Percentiles rank a stretch among this genome's conserved stretches.
These are phyloP conservation scores for Penicillium palitans DNA, from an alignment of 2,329 filamentous ascomycete genomes.

Conservation along the genomic window DNA sequence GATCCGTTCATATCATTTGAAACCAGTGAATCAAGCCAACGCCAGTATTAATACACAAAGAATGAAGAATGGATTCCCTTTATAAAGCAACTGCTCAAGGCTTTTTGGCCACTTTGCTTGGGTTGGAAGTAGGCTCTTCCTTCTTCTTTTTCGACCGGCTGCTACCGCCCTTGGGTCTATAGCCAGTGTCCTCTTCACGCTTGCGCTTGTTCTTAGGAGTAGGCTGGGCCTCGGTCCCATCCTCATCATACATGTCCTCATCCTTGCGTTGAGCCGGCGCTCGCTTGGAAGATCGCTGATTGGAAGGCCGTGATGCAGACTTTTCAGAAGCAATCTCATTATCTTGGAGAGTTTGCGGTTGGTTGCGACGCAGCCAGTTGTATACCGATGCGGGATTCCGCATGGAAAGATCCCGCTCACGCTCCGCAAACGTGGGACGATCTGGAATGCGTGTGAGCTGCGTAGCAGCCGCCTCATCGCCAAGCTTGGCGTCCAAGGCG, in stretches of 20 bases:
- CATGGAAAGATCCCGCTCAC: slow-evolving; percentile 57
- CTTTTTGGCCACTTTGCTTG: slow-evolving; percentile 37
- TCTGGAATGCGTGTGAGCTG: slow-evolving; percentile 49
- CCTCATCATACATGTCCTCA: slow-evolving; percentile 46
- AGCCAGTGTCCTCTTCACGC: slow-evolving; percentile 50
- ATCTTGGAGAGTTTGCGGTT: slow-evolving; percentile 79
- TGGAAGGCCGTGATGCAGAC: slow-evolving; percentile 41
- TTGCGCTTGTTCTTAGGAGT: slow-evolving; percentile 48
- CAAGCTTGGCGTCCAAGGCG: slow-evolving; percentile 44
- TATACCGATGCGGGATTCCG: slow-evolving; percentile 89
- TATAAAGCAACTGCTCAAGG: slow-evolving; percentile 13
- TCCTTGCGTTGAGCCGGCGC: slow-evolving; percentile 43
- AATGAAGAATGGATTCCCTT: background rate
- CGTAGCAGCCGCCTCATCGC: slow-evolving; percentile 50
- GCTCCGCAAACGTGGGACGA: slow-evolving; percentile 50
- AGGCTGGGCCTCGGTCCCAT: slow-evolving; percentile 42
- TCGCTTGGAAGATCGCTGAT: slow-evolving; percentile 45
- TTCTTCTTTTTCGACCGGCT: slow-evolving; percentile 44
- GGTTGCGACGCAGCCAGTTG: slow-evolving; percentile 88
- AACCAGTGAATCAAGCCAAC: slow-evolving; percentile 4
- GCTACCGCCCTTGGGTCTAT: slow-evolving; percentile 49
- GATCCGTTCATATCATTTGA: background rate
- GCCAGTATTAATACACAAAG: slow-evolving; percentile 20
- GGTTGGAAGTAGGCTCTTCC: slow-evolving; percentile 38
- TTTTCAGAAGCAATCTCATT: slow-evolving; percentile 55